Percentiles rank a stretch among this genome's conserved stretches.
Evolutionary conservation across 768 basidiomycete genomes (phyloP).

Genomic region (Tricholoma furcatifolium): DNA sequence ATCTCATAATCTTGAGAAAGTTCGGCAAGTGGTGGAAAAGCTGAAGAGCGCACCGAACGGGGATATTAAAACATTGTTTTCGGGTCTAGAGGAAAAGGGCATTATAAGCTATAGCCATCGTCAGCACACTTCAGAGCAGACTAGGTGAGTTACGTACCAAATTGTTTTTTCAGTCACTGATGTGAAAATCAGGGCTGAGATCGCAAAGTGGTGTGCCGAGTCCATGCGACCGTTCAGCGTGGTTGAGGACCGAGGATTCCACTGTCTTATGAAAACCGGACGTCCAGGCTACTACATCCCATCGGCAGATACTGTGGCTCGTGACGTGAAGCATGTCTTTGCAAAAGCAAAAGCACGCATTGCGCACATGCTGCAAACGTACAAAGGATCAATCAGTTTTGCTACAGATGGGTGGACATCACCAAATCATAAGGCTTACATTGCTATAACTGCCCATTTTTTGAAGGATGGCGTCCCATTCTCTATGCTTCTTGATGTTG

Average conservation of each 20-base stretch:
- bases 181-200: constrained; percentile 19
- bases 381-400: no score
- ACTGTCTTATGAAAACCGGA: no score
- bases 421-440: no score
- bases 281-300: constrained; percentile 33
- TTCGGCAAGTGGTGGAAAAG: constrained; percentile 4
- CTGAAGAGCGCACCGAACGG: no score
- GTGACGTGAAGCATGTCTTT: constrained; percentile 30
- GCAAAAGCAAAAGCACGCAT: constrained; percentile 15
- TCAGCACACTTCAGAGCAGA: neutral
- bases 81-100: neutral
- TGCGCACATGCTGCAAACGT: constrained; percentile 27
- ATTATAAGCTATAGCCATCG: neutral
- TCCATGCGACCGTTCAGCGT: constrained; percentile 29
- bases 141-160: neutral
- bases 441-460: constrained; percentile 29
- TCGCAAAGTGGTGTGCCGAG: constrained; percentile 29
- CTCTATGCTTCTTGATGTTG: no score
- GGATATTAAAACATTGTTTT: constrained; percentile 26
- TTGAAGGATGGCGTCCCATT: constrained; percentile 22
- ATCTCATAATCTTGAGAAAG: neutral
- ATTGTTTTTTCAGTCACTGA: constrained; percentile 19
- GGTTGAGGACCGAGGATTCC: constrained; percentile 28
- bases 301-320: constrained; percentile 25
- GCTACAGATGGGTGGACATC: no score